Conservation (phyloP, 257 asterid genomes). For the Nicotiana paniculata region DNA sequence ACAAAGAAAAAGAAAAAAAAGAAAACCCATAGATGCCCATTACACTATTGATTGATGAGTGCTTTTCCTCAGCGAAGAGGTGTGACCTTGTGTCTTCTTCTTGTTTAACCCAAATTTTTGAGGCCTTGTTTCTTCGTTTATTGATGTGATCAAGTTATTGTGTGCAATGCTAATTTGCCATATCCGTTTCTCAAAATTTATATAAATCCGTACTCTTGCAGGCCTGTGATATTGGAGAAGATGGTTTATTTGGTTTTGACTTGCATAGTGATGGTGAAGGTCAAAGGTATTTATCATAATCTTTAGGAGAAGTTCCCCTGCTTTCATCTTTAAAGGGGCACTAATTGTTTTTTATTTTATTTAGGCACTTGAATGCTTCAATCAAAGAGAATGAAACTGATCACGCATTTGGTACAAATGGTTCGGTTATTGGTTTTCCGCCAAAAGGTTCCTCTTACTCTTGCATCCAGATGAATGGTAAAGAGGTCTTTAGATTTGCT, state of each 20-base stretch:
- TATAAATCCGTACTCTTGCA: constrained; percentile 18
- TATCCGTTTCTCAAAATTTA: neutral
- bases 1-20: too few relatives aligned
- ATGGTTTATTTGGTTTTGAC: constrained; percentile 69
- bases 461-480: constrained; percentile 93
- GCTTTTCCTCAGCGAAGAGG: neutral
- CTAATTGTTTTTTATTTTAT: neutral
- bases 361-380: constrained; percentile 62
- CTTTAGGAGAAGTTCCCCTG: neutral
- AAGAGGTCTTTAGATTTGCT: constrained; percentile 96
- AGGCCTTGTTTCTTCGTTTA: neutral
- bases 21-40: too few relatives aligned
- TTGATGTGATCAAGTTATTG: neutral
- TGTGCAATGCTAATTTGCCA: neutral
- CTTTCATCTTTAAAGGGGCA: constrained; percentile 3
- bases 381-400: constrained; percentile 46
- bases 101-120: neutral
- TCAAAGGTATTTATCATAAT: constrained; percentile 41
- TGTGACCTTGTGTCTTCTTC: neutral
- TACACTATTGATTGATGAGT: neutral
- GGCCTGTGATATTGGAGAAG: constrained; percentile 78
- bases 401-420: constrained; percentile 48
- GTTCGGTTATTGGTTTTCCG: constrained; percentile 52
- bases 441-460: constrained; percentile 66
- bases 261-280: constrained; percentile 87